Conservation (phyloP, 2,329 filamentous ascomycete species). For the Venturia carpophila region DNA sequence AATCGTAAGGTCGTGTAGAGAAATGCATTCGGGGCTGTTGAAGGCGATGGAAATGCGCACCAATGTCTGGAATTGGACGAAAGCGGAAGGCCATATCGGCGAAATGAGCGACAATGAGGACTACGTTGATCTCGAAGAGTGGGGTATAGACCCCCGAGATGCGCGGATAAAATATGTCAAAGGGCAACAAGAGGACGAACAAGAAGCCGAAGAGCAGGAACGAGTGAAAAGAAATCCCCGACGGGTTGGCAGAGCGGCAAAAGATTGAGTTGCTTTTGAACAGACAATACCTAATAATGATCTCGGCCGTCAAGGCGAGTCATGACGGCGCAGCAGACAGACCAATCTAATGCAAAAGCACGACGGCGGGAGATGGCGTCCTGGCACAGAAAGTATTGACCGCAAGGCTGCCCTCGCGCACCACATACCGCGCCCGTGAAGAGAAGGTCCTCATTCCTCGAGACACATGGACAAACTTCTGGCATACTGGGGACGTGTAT, state of each 20-base stretch:
- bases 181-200: slow-evolving; percentile 16
- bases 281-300: neutral
- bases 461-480: too few relatives aligned
- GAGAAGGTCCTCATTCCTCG: neutral
- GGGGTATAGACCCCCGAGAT: slow-evolving; percentile 45
- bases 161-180: slow-evolving; percentile 15
- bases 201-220: slow-evolving; percentile 15
- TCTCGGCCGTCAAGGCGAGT: neutral
- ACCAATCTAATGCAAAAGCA: too few relatives aligned
- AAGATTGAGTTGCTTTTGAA: slow-evolving; percentile 9
- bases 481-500: too few relatives aligned
- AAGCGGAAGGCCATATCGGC: slow-evolving; percentile 66
- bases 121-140: slow-evolving; percentile 79
- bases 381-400: neutral
- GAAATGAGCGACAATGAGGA: slow-evolving; percentile 86
- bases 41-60: slow-evolving; percentile 64
- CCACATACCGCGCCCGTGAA: neutral
- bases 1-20: slow-evolving; percentile 61
- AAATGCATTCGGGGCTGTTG: slow-evolving; percentile 62
- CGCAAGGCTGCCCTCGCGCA: neutral
- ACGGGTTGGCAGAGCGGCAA: slow-evolving; percentile 13
- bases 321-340: neutral
- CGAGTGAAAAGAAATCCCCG: slow-evolving; percentile 9
- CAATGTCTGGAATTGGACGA: slow-evolving; percentile 65
- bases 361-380: too few relatives aligned